Conservation (phyloP, 139 green algal species). For the Tetradesmus obliquus region DNA sequence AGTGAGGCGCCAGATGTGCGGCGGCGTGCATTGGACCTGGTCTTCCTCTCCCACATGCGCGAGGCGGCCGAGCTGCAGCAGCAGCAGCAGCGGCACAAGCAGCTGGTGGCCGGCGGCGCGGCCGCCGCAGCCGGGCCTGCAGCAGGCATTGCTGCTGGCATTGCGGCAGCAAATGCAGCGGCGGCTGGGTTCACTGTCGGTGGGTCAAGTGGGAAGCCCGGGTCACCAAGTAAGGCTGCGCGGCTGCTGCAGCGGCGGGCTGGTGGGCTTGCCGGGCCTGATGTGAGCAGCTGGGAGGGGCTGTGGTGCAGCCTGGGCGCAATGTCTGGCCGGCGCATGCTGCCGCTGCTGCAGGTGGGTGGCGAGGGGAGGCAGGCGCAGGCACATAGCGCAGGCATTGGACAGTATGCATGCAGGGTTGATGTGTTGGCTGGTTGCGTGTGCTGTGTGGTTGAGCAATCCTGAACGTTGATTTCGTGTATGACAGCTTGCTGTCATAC, state of each 20-base stretch:
- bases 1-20: background rate
- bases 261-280: slow-evolving; percentile 6
- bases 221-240: background rate
- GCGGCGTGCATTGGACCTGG: slow-evolving; percentile 30
- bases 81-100: background rate
- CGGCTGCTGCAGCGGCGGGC: slow-evolving; percentile 3
- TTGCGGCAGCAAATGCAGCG: background rate
- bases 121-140: background rate
- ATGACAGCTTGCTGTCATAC: background rate
- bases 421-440: too few relatives aligned
- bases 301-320: slow-evolving; percentile 35
- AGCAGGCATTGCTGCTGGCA: background rate
- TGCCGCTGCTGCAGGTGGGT: slow-evolving; percentile 44
- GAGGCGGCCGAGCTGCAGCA: slow-evolving; percentile 28
- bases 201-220: background rate
- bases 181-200: background rate
- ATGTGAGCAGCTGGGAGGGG: slow-evolving; percentile 42
- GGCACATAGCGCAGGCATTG: background rate
- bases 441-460: background rate
- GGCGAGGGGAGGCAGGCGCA: background rate
- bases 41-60: background rate
- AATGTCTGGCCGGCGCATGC: slow-evolving; percentile 7
- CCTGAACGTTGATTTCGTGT: background rate
- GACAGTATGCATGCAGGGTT: background rate
- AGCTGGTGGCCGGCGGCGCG: background rate